These are phyloP conservation scores for Claviceps cyperi DNA, from an alignment of 2,329 filamentous ascomycete species.

Conservation along the genomic window DNA sequence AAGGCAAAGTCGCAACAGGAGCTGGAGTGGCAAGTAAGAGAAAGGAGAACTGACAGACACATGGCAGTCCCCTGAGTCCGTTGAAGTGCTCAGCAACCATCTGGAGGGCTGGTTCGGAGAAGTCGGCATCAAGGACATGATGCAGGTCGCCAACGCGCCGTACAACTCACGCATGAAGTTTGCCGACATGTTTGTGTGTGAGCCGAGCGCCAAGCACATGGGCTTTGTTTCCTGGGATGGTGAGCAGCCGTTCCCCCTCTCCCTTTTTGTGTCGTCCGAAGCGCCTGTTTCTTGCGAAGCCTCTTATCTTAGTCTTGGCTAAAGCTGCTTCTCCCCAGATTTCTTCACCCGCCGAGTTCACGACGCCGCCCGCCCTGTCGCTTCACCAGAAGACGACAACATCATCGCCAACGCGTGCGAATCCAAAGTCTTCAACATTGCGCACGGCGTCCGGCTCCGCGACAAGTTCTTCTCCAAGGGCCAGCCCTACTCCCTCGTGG, in stretches of 20 bases:
- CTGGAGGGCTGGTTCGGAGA: slow-evolving; percentile 40
- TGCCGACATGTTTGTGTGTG: slow-evolving; percentile 46
- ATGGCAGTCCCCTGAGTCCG: slow-evolving; percentile 34
- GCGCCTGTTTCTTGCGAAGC: no score
- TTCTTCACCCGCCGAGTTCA: slow-evolving; percentile 51
- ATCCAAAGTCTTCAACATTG: slow-evolving; percentile 40
- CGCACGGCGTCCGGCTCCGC: slow-evolving; percentile 33
- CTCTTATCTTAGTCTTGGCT: no score
- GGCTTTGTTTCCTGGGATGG: slow-evolving; percentile 55
- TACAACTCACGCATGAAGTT: slow-evolving; percentile 30
- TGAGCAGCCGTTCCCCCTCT: slow-evolving; percentile 11
- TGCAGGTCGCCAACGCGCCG: slow-evolving; percentile 36
- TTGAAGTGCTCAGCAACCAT: slow-evolving; percentile 30
- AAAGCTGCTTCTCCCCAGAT: slow-evolving; percentile 15
- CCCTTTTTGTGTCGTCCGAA: background rate
- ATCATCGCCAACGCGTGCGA: slow-evolving; percentile 52
- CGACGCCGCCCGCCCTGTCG: slow-evolving; percentile 41
- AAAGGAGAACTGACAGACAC: background rate
- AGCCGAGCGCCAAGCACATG: slow-evolving; percentile 36
- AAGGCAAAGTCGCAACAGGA: background rate
- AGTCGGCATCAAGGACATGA: slow-evolving; percentile 31
- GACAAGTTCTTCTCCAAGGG: slow-evolving; percentile 56
- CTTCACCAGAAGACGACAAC: slow-evolving; percentile 35
- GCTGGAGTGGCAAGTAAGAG: background rate
- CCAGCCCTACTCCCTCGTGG: slow-evolving; percentile 49